Evolutionary conservation across 345 rosid species (phyloP).

Genomic region (Arabidopsis suecica): DNA sequence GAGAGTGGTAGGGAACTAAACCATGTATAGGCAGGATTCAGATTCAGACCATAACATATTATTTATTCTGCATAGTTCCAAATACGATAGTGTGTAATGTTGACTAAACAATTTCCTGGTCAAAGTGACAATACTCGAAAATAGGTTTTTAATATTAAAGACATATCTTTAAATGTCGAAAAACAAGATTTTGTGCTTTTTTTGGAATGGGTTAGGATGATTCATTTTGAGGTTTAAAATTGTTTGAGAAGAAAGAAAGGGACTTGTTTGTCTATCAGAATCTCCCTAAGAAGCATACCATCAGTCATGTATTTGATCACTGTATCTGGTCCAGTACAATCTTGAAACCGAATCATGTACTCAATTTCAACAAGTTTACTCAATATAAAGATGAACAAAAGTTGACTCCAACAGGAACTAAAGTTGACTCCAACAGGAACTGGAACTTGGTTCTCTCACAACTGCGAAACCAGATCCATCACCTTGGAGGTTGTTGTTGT

Average conservation of each 20-base stretch:
- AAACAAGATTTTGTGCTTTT: conserved; percentile 1
- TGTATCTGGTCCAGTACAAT: conserved; percentile 86
- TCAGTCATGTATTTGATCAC: conserved; percentile 92
- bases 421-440: too few relatives aligned
- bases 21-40: conserved; percentile 13
- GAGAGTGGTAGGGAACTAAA: conserved; percentile 2
- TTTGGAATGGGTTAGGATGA: not conserved
- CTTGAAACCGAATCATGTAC: conserved; percentile 62
- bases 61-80: conserved; percentile 1
- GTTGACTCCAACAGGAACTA: too few relatives aligned
- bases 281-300: conserved; percentile 84
- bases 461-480: not conserved
- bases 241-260: conserved; percentile 13
- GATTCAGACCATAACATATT: not conserved
- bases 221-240: not conserved
- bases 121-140: conserved; percentile 11
- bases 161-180: not conserved
- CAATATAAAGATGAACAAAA: too few relatives aligned
- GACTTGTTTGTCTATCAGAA: conserved; percentile 49
- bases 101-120: conserved; percentile 2
- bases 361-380: too few relatives aligned
- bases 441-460: too few relatives aligned
- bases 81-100: conserved; percentile 9
- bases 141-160: not conserved
- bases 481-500: not conserved